Percentiles rank a stretch among this genome's conserved stretches.
Evolutionary conservation across 2,329 filamentous ascomycete genomes (phyloP).

Genomic region (Neocatenulostroma microsporum): DNA sequence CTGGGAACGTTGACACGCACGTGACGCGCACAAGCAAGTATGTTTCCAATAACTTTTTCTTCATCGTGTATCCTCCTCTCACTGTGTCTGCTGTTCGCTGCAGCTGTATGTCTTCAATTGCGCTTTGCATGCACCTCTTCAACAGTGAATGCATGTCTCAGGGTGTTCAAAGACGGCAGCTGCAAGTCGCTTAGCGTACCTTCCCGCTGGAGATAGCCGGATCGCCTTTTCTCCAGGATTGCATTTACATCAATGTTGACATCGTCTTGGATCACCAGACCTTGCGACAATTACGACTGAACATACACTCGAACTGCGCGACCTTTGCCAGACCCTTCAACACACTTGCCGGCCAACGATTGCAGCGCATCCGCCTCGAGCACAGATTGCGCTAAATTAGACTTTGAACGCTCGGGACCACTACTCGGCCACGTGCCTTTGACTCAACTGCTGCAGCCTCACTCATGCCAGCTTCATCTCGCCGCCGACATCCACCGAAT

Average conservation of each 20-base stretch:
- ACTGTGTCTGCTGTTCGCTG: neutral
- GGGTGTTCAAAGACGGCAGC: neutral
- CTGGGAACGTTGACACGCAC: too few species aligned
- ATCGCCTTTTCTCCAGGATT: neutral
- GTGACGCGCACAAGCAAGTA: too few species aligned
- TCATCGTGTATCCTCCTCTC: too few species aligned
- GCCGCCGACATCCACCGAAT: conserved; percentile 5
- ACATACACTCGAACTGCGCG: too few species aligned
- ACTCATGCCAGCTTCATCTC: conserved; percentile 4
- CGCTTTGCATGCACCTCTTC: neutral
- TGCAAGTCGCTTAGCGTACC: conserved; percentile 3
- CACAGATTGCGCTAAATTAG: too few species aligned
- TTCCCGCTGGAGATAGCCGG: neutral
- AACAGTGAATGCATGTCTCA: neutral
- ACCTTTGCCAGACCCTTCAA: too few species aligned
- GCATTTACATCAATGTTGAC: neutral
- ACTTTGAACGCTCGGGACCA: too few species aligned
- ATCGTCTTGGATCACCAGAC: neutral
- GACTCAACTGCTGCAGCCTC: neutral
- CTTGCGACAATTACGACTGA: too few species aligned
- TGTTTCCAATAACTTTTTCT: too few species aligned
- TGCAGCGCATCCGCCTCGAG: too few species aligned
- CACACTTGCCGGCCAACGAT: too few species aligned
- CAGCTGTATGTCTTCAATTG: neutral
- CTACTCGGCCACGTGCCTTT: too few species aligned